Base-by-base conservation (phyloP, 192 early-diverging fungal species). In the Fimicolochytrium jonesii region DNA sequence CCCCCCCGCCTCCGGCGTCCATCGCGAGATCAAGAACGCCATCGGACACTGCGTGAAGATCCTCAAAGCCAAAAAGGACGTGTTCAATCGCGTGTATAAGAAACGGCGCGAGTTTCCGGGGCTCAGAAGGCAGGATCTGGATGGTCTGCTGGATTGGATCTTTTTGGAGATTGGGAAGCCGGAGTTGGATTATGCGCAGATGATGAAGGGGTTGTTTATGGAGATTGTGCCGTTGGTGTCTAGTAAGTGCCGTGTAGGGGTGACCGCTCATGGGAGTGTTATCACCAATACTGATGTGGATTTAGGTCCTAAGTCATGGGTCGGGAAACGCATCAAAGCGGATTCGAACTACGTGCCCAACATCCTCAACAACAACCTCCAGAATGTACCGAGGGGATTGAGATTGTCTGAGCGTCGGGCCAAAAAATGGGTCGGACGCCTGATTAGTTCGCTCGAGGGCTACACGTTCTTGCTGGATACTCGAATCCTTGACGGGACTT, bases 11-110 rank as follows among this genome's bases (percentile, higher is more conserved):
- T 56, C 69, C 10, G 88, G 85, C 4, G 87, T 84, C 5, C 70
- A 63, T 18, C 61, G 73, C 17, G 82, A 83, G 42, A 66, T 76
- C 3, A 75, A 69, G 0, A 39, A 46, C 6, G 82, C 87, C 0
- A 81, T 91, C 26, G 36, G 62, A 4, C 81, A 87, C 66, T 49
- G 86, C 6, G 69, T 80, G 33, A 77, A 83, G 28, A 90, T 90
- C 20, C 68, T 91, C 29, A 66, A 65, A 41, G 72, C 66, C 9
- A 86, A 85, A 46, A 46, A 64, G 4, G 39, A 59, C 34, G 3
- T 88, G 2, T 91, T 91, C 71, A 10, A 71, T 22, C 59, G 59
- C 3, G 64, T 61, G 11, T 71, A 60, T 6, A 52, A 33, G 11
- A 46, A 41, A 6, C 68, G 89, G 22, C 54, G 87, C 17, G 34